Percentiles rank a stretch among this genome's conserved stretches.
Evolutionary conservation across 2,329 filamentous ascomycete species (phyloP).

Genomic region (Golovinomyces cichoracearum): DNA sequence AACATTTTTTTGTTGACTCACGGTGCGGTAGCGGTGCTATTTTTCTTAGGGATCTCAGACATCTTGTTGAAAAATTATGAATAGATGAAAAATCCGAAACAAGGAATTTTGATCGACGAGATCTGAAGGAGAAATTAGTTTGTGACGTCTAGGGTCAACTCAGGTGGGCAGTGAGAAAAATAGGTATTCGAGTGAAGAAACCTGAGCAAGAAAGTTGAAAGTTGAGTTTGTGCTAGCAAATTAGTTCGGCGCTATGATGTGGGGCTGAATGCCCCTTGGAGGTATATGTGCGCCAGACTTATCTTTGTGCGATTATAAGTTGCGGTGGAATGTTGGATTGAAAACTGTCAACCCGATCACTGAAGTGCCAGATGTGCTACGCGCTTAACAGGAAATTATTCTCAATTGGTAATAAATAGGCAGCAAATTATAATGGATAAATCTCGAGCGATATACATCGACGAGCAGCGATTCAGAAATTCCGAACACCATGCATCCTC

Average conservation of each 20-base stretch:
- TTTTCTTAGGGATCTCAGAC: slow-evolving; percentile 39
- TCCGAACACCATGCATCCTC: slow-evolving; percentile 11
- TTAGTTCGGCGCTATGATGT: slow-evolving; percentile 2
- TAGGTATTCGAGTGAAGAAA: background rate
- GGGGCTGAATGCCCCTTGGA: background rate
- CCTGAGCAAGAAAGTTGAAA: background rate
- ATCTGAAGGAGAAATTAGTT: background rate
- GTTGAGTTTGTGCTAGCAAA: slow-evolving; percentile 1
- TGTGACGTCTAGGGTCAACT: background rate
- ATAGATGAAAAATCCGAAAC: background rate
- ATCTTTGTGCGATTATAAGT: too few species aligned
- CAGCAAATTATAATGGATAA: too few species aligned
- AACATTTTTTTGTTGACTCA: slow-evolving; percentile 20
- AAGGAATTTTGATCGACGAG: background rate
- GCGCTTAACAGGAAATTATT: too few species aligned
- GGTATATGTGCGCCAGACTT: too few species aligned
- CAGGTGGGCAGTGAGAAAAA: background rate
- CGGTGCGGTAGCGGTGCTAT: slow-evolving; percentile 32
- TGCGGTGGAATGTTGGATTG: too few species aligned
- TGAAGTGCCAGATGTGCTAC: too few species aligned
- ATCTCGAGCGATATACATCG: slow-evolving; percentile 10
- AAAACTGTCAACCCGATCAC: too few species aligned
- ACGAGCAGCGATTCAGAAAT: slow-evolving; percentile 7
- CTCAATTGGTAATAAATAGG: too few species aligned
- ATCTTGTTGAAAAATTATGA: slow-evolving; percentile 17